phyloP scores from a whole-genome alignment of 805 yeast genomes.

The Candida yuanshanica region DNA sequence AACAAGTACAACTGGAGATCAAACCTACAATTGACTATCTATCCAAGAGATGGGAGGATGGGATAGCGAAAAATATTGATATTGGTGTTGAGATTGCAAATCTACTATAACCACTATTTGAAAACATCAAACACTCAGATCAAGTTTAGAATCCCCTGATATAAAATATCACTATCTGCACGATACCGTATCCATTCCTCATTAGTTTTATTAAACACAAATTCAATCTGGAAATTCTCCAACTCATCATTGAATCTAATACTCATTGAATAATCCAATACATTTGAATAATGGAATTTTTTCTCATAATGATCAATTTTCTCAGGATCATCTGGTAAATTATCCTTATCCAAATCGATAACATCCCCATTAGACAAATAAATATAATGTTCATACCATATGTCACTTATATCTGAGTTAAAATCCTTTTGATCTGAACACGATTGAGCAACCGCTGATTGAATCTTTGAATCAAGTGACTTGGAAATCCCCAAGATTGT shows the following conservation, averaged over 20 bases:
- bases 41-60: conserved; percentile 45
- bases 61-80: conserved; percentile 25
- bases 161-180: neutral
- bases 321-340: neutral
- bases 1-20: conserved; percentile 36
- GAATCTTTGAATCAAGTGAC: neutral
- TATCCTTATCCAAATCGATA: neutral
- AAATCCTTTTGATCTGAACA: neutral
- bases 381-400: neutral
- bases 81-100: conserved; percentile 31
- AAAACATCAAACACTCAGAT: too few relatives aligned
- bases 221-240: neutral
- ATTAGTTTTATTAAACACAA: neutral
- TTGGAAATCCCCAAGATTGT: neutral
- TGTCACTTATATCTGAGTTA: neutral
- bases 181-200: neutral
- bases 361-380: neutral
- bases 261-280: neutral
- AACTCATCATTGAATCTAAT: neutral
- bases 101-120: neutral
- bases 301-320: neutral
- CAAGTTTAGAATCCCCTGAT: neutral
- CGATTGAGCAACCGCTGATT: neutral
- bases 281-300: neutral
- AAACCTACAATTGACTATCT: conserved; percentile 41